Conservation (phyloP, 2,329 filamentous ascomycete genomes). For the Herpotrichia juniperi region DNA sequence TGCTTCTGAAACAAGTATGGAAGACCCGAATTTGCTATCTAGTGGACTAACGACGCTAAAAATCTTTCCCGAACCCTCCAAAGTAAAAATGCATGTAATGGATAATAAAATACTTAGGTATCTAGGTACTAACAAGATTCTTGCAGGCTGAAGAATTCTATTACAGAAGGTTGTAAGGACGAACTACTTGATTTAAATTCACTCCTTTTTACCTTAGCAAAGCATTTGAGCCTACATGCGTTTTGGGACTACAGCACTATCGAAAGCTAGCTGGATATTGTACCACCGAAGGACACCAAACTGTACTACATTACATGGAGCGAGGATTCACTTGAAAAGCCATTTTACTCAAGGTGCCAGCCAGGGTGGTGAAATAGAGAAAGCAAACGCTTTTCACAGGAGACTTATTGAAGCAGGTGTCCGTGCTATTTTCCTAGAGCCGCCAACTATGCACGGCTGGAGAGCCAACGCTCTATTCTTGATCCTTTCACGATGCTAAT, state of each 20-base stretch:
- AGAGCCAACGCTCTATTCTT: slow-evolving; percentile 17
- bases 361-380: slow-evolving; percentile 15
- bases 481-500: slow-evolving; percentile 13
- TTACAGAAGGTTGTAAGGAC: slow-evolving; percentile 11
- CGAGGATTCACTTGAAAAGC: slow-evolving; percentile 18
- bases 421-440: slow-evolving; percentile 14
- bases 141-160: slow-evolving; percentile 15
- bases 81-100: slow-evolving; percentile 4
- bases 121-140: slow-evolving; percentile 12
- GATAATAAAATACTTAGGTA: background rate
- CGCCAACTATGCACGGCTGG: slow-evolving; percentile 16
- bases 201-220: slow-evolving; percentile 15
- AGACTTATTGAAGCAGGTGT: slow-evolving; percentile 13
- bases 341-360: slow-evolving; percentile 10
- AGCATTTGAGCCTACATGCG: slow-evolving; percentile 11
- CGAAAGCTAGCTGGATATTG: slow-evolving; percentile 11
- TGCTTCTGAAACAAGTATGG: slow-evolving; percentile 18
- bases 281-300: slow-evolving; percentile 13
- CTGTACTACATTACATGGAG: slow-evolving; percentile 9
- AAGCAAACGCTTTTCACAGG: slow-evolving; percentile 13
- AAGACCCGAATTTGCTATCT: slow-evolving; percentile 21
- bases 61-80: slow-evolving; percentile 14
- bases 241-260: slow-evolving; percentile 19
- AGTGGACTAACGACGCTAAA: slow-evolving; percentile 19
- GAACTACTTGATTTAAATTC: slow-evolving; percentile 13